A percentile compares a stretch with the other conserved stretches of the same genome.
phyloP scores from a whole-genome alignment of 495 filamentous ascomycete species.

The Hyaloscypha finlandica region DNA sequence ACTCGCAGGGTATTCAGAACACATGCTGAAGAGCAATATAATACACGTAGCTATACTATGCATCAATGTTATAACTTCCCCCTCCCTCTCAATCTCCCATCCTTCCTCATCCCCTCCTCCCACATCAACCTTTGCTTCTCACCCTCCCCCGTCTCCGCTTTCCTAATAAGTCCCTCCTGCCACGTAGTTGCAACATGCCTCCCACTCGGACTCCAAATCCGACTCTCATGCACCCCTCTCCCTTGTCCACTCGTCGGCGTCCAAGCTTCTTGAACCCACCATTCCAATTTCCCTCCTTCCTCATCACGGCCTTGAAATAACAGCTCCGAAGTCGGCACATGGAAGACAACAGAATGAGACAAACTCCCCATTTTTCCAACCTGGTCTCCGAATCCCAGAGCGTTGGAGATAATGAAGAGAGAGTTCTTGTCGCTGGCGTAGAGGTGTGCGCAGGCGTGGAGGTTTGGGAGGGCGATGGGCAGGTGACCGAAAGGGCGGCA shows the following conservation, averaged over 20 bases:
- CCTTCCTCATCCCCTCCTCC: conserved; percentile 11
- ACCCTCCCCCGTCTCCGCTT: conserved; percentile 8
- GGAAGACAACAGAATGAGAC: conserved; percentile 63
- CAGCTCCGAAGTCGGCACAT: conserved; percentile 43
- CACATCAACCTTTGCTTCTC: conserved; percentile 13
- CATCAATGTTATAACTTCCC: neutral
- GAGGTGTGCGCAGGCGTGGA: conserved; percentile 65
- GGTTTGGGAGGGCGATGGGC: conserved; percentile 44
- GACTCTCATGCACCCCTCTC: conserved; percentile 60
- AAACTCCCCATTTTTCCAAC: conserved; percentile 58
- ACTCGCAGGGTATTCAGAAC: too few species aligned
- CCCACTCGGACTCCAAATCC: conserved; percentile 64
- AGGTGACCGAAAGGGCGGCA: conserved; percentile 56
- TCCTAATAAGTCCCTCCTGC: conserved; percentile 57
- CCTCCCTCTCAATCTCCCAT: neutral
- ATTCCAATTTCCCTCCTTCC: conserved; percentile 58
- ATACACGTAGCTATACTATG: too few species aligned
- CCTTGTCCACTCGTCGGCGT: conserved; percentile 58
- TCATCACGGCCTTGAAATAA: neutral
- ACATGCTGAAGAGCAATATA: too few species aligned
- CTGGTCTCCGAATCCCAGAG: conserved; percentile 55
- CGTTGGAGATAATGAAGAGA: conserved; percentile 61
- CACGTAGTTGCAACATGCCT: conserved; percentile 62
- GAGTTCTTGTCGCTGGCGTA: conserved; percentile 72
- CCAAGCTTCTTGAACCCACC: conserved; percentile 70